phyloP scores from a whole-genome alignment of 305 asterid genomes.

The Coffea humblotiana region DNA sequence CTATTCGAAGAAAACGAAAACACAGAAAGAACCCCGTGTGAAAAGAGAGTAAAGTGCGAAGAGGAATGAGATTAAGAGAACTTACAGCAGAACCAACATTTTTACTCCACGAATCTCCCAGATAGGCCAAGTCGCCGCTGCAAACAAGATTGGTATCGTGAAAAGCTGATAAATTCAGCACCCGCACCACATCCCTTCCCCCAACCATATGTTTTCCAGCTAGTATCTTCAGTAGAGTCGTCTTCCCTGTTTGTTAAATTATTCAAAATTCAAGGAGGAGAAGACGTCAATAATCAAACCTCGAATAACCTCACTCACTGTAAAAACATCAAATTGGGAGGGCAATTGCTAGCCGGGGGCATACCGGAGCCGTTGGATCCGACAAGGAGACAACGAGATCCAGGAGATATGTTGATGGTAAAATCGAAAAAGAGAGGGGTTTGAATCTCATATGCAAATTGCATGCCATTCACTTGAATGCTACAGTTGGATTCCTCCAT shows the following conservation, averaged over 20 bases:
- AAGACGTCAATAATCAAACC: too few relatives aligned
- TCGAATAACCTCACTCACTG: too few relatives aligned
- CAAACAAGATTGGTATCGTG: slow-evolving; percentile 27
- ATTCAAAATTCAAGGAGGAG: too few relatives aligned
- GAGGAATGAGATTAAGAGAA: slow-evolving; percentile 6
- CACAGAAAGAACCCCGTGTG: neutral
- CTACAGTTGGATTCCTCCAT: slow-evolving; percentile 46
- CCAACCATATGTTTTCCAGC: slow-evolving; percentile 99
- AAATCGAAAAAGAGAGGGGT: slow-evolving; percentile 73
- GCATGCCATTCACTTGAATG: slow-evolving; percentile 80
- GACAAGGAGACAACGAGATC: slow-evolving; percentile 90
- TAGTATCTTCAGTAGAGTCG: slow-evolving; percentile 83
- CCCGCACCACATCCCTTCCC: slow-evolving; percentile 55
- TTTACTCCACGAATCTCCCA: slow-evolving; percentile 97
- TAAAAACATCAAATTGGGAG: too few relatives aligned
- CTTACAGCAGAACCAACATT: slow-evolving; percentile 87
- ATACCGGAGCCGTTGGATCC: slow-evolving; percentile 98
- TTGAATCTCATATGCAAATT: slow-evolving; percentile 66
- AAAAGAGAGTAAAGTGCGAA: too few relatives aligned
- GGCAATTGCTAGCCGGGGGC: neutral
- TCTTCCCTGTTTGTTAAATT: slow-evolving; percentile 54
- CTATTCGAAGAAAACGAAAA: neutral
- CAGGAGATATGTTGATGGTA: slow-evolving; percentile 55
- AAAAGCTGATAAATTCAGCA: slow-evolving; percentile 17
- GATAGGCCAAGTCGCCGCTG: slow-evolving; percentile 82